These are phyloP conservation scores for Nasturtium officinale DNA, from an alignment of 345 rosid species.

Conservation along the genomic window DNA sequence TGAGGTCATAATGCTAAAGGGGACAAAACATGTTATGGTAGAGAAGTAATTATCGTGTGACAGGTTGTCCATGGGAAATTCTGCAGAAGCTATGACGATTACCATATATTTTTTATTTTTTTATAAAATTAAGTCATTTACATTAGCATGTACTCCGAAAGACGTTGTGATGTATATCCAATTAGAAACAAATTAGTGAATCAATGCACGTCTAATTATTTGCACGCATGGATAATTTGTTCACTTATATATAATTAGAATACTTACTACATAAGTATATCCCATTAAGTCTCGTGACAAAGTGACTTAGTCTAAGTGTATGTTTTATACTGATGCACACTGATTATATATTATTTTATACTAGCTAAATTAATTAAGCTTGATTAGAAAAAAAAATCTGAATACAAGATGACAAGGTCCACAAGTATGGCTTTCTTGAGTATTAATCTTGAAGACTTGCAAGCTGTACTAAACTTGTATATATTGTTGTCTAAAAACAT, in stretches of 20 bases:
- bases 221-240: too few relatives aligned
- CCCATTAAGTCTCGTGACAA: too few relatives aligned
- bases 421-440: constrained; percentile 4
- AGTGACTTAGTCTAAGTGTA: too few relatives aligned
- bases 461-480: constrained; percentile 16
- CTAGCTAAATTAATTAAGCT: not conserved
- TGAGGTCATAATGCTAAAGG: constrained; percentile 46
- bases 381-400: not conserved
- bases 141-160: too few relatives aligned
- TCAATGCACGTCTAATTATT: too few relatives aligned
- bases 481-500: not conserved
- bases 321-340: not conserved
- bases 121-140: not conserved
- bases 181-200: not conserved
- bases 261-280: too few relatives aligned
- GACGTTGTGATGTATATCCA: too few relatives aligned
- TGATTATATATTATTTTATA: not conserved
- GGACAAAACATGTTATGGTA: constrained; percentile 50
- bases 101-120: constrained; percentile 5
- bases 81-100: constrained; percentile 47
- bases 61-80: constrained; percentile 44
- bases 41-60: constrained; percentile 44
- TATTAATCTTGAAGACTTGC: constrained; percentile 20
- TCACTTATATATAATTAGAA: too few relatives aligned
- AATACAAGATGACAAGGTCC: constrained; percentile 16